Percentiles rank a stretch among this genome's conserved stretches.
Conservation (phyloP, 2,329 filamentous ascomycete species). For the Chaetomiaceae sp. region DNA sequence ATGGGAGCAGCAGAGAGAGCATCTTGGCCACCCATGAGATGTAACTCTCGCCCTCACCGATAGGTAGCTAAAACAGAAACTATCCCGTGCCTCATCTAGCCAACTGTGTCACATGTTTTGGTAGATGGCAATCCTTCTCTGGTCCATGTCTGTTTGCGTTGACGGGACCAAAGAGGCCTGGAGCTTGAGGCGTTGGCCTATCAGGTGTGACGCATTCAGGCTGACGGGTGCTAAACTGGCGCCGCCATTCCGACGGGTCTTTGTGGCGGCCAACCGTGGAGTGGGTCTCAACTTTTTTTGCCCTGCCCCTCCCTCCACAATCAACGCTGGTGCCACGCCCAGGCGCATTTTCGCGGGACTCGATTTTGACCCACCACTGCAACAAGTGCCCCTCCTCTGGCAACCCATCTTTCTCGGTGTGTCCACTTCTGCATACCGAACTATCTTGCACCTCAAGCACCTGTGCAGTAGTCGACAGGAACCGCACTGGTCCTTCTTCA, state of each 20-base stretch:
- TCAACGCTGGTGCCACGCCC: neutral
- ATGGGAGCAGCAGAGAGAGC: no score
- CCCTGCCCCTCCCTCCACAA: constrained; percentile 27
- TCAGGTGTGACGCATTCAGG: constrained; percentile 21
- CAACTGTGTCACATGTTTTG: no score
- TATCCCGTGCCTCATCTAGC: no score
- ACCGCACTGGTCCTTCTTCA: neutral
- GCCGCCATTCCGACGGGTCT: constrained; percentile 1
- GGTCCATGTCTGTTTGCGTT: no score
- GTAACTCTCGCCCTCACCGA: no score
- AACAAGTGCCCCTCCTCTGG: constrained; percentile 20
- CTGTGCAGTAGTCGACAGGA: constrained; percentile 1
- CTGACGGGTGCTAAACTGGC: constrained; percentile 11
- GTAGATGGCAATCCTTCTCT: no score
- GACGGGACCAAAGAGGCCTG: neutral
- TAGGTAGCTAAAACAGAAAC: no score
- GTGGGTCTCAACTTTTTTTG: constrained; percentile 16
- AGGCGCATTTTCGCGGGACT: constrained; percentile 20
- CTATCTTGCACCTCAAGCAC: constrained; percentile 8
- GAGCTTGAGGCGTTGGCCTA: constrained; percentile 19
- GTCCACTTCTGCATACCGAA: constrained; percentile 6
- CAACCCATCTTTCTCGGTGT: constrained; percentile 15
- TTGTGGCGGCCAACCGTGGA: constrained; percentile 1
- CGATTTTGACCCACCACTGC: constrained; percentile 18
- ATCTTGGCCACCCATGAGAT: no score